phyloP scores from a whole-genome alignment of 2,329 filamentous ascomycete genomes.

The Aspergillus sp. region DNA sequence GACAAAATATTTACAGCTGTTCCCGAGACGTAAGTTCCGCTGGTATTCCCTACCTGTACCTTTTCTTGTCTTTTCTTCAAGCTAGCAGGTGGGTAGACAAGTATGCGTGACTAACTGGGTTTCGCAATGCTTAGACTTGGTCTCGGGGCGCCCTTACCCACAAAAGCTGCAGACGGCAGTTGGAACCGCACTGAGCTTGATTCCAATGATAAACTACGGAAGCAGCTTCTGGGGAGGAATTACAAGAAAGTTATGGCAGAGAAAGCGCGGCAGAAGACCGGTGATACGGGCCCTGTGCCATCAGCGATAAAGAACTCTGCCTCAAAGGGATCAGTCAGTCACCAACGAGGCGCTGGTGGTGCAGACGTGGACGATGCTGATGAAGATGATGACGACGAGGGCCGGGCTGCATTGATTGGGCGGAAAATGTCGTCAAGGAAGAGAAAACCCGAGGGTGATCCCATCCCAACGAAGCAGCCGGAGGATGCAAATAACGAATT shows the following conservation, averaged over 20 bases:
- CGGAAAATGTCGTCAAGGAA: constrained; percentile 22
- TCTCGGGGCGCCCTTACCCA: constrained; percentile 48
- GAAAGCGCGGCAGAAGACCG: constrained; percentile 38
- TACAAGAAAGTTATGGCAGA: constrained; percentile 42
- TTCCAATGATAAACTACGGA: constrained; percentile 46
- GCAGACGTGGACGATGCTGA: constrained; percentile 25
- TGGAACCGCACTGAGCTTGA: constrained; percentile 41
- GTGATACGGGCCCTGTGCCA: not conserved
- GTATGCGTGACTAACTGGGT: not conserved
- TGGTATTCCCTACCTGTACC: not conserved
- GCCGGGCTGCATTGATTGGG: constrained; percentile 41
- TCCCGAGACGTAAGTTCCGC: constrained; percentile 51
- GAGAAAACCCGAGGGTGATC: constrained; percentile 8
- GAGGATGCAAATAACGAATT: not conserved
- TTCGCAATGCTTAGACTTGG: constrained; percentile 39
- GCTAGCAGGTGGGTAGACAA: too few relatives aligned
- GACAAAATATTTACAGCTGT: constrained; percentile 54
- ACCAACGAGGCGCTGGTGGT: not conserved
- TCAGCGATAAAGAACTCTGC: not conserved
- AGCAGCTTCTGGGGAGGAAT: constrained; percentile 46
- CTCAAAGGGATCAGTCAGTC: not conserved
- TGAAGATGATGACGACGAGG: constrained; percentile 43
- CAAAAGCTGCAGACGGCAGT: constrained; percentile 39
- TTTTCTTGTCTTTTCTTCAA: too few relatives aligned
- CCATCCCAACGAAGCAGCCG: not conserved